Base-by-base conservation (phyloP, 169 alveolate species). In the Toxoplasma gondii region DNA sequence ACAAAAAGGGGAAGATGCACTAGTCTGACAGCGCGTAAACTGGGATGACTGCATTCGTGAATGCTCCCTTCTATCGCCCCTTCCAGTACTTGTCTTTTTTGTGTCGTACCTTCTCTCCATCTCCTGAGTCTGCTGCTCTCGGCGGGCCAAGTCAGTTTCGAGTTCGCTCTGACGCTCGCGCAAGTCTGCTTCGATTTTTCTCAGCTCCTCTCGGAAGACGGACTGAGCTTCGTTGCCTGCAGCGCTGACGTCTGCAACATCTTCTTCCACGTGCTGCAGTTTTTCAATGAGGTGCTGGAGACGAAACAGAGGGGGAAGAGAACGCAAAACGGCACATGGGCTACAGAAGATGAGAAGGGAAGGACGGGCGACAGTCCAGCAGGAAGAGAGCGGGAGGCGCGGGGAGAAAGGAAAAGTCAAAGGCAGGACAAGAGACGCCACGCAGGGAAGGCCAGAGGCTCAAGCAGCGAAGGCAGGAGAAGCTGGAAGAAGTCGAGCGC, bases 91-190 rank as follows among this genome's bases (percentile, higher is more conserved):
- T 74, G 43, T 17, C n/a, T 78, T 36, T 78, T 16, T 78, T 16
- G 36, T 16, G 83, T 0, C 67, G 22, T 82, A 82, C 90, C 64
- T 82, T 31, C 41, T 12, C 41, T 82, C 90, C 64, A 82, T 41
- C 41, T 82, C 90, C 34, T 41, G 90, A 36, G 90, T 67, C 64
- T 82, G 90, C 67, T 82, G 90, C 67, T 82, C 90, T 1, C 90
- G 53, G 36, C 90, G n/a, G 1, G 90, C 90, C n/a, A 43, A 9
- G 90, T 82, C 90, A 39, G 38, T 41, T 16, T 82, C 41, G 9
- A 82, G 44, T 17, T 41, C 67, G 44, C 12, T 31, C 67, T 82
- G 90, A 4, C 90, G 54, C 24, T 82, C 90, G 9, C 41, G n/a
- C 90, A 82, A 36, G 38, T 39, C 90, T 36, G 34, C 90, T 24